A percentile compares a stretch with the other conserved stretches of the same genome.
Evolutionary conservation across 2,329 filamentous ascomycete genomes (phyloP).

Genomic region (Pseudopithomyces maydicus): DNA sequence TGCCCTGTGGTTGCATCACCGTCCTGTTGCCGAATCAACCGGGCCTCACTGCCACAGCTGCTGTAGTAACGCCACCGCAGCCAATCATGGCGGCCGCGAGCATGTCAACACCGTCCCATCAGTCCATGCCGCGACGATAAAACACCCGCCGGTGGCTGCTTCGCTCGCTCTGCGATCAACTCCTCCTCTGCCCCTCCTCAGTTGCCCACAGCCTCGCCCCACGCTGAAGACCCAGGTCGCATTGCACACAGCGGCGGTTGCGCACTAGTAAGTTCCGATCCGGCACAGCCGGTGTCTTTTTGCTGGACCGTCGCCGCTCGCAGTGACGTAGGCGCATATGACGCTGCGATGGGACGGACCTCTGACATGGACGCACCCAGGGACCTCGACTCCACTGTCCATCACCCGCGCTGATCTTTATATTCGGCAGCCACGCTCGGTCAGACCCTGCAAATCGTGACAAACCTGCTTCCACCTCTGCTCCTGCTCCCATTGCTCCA

Average conservation of each 20-base stretch:
- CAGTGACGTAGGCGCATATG: slow-evolving; percentile 26
- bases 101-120: background rate
- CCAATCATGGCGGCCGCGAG: slow-evolving; percentile 6
- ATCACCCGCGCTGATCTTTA: slow-evolving; percentile 19
- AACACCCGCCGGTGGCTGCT: background rate
- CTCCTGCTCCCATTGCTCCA: slow-evolving; percentile 1
- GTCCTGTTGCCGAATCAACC: slow-evolving; percentile 21
- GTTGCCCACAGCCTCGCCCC: too few relatives aligned
- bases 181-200: background rate
- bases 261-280: slow-evolving; percentile 17
- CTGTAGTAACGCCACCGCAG: slow-evolving; percentile 15
- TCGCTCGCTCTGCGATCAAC: background rate
- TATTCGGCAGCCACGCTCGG: slow-evolving; percentile 9
- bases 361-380: slow-evolving; percentile 6
- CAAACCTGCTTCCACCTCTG: background rate
- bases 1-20: background rate
- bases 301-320: background rate
- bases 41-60: slow-evolving; percentile 15
- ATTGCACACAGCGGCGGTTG: background rate
- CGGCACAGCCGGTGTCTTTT: slow-evolving; percentile 4
- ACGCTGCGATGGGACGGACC: slow-evolving; percentile 15
- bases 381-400: too few relatives aligned
- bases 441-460: slow-evolving; percentile 15
- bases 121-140: background rate
- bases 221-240: background rate